Percentiles rank a stretch among this genome's conserved stretches.
Evolutionary conservation across 345 rosid species (phyloP).

Genomic region (Lumnitzera littorea): DNA sequence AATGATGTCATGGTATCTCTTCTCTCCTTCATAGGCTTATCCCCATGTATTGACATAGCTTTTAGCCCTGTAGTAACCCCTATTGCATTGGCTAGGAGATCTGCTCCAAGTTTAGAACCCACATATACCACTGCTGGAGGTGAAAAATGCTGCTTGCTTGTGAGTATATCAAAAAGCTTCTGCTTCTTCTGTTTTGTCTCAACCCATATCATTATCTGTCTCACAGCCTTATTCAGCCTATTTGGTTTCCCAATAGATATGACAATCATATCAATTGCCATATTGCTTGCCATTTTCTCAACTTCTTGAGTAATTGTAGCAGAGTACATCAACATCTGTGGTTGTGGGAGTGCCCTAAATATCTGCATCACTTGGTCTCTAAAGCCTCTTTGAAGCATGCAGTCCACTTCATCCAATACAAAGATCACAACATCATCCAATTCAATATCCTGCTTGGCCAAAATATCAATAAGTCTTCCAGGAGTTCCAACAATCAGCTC

Average conservation of each 20-base stretch:
- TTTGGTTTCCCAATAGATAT: conserved; percentile 61
- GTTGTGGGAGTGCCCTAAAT: conserved; percentile 58
- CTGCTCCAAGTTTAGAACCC: conserved; percentile 85
- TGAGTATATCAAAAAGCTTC: conserved; percentile 81
- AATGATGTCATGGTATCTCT: conserved; percentile 64
- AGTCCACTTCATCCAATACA: conserved; percentile 88
- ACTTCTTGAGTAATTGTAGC: conserved; percentile 70
- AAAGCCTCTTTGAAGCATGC: conserved; percentile 90
- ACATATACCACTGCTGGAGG: conserved; percentile 81
- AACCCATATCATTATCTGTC: conserved; percentile 84
- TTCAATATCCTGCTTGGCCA: conserved; percentile 55
- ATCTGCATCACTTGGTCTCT: conserved; percentile 88
- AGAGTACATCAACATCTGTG: conserved; percentile 78
- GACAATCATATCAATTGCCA: conserved; percentile 33
- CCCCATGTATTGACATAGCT: conserved; percentile 80
- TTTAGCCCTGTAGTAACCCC: conserved; percentile 60
- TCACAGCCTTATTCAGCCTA: conserved; percentile 63
- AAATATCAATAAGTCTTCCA: conserved; percentile 80
- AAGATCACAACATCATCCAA: conserved; percentile 41
- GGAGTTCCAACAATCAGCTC: conserved; percentile 84
- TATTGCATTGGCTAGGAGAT: conserved; percentile 76
- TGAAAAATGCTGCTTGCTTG: conserved; percentile 62
- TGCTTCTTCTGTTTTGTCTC: conserved; percentile 88
- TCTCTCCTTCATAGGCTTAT: conserved; percentile 88
- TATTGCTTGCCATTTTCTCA: conserved; percentile 55